These are phyloP conservation scores for Basidiobolus heterosporus DNA, from an alignment of 371 early-diverging fungal species.

Conservation along the genomic window DNA sequence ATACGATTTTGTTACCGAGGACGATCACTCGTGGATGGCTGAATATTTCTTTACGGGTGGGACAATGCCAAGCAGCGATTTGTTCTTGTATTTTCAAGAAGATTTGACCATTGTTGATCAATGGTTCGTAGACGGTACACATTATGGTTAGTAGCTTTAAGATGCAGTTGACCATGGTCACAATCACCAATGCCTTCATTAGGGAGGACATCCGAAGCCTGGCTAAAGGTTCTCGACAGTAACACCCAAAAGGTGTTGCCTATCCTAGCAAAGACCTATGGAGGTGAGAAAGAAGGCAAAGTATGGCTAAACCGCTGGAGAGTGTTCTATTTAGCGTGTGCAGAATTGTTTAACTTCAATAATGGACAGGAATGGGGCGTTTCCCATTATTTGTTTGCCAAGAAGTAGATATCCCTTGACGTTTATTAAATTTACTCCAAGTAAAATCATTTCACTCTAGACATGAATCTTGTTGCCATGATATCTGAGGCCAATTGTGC, in stretches of 20 bases:
- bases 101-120: constrained; percentile 20
- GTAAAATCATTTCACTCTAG: too few relatives aligned
- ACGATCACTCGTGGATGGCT: constrained; percentile 41
- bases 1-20: constrained; percentile 33
- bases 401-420: too few relatives aligned
- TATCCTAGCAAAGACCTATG: constrained; percentile 21
- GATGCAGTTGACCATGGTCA: too few relatives aligned
- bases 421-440: too few relatives aligned
- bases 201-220: constrained; percentile 19
- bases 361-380: constrained; percentile 34
- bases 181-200: background rate
- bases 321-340: constrained; percentile 29
- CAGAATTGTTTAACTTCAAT: constrained; percentile 28
- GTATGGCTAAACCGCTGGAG: constrained; percentile 37
- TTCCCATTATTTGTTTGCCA: constrained; percentile 28
- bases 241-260: constrained; percentile 19
- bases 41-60: constrained; percentile 34
- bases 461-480: too few relatives aligned
- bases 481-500: too few relatives aligned
- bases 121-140: constrained; percentile 34
- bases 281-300: constrained; percentile 12
- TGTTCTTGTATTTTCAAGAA: constrained; percentile 31
- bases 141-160: constrained; percentile 26
- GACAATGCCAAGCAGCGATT: constrained; percentile 25
- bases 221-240: constrained; percentile 25